Conservation (phyloP, 306 rosid species). For the Malus sieversii region DNA sequence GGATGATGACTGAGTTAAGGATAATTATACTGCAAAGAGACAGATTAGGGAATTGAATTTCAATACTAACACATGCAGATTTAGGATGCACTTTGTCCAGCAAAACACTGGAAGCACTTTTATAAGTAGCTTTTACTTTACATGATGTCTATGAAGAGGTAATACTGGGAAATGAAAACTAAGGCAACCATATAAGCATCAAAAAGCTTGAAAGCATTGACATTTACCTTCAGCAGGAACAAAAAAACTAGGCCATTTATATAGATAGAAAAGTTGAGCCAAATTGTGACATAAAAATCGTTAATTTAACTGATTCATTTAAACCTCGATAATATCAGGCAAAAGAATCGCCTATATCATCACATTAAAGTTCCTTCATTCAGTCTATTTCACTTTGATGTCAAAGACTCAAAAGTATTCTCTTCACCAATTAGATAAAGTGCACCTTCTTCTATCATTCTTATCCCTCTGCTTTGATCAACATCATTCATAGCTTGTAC, state of each 20-base stretch:
- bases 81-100: not conserved
- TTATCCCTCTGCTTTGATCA: not conserved
- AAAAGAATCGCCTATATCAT: not conserved
- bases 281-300: not conserved
- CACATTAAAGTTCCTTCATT: not conserved
- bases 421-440: not conserved
- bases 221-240: not conserved
- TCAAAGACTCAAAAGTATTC: not conserved
- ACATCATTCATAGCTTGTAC: not conserved
- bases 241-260: not conserved
- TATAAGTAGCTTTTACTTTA: not conserved
- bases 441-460: not conserved
- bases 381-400: not conserved
- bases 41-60: constrained; percentile 11
- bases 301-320: not conserved
- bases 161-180: not conserved
- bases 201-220: not conserved
- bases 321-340: not conserved
- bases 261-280: not conserved
- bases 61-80: not conserved
- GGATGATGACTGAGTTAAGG: constrained; percentile 62
- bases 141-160: not conserved
- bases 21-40: constrained; percentile 56
- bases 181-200: not conserved
- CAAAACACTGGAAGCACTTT: not conserved